Evolutionary conservation across 805 yeast species (phyloP).

Genomic region (Hanseniaspora hatyaiensis): DNA sequence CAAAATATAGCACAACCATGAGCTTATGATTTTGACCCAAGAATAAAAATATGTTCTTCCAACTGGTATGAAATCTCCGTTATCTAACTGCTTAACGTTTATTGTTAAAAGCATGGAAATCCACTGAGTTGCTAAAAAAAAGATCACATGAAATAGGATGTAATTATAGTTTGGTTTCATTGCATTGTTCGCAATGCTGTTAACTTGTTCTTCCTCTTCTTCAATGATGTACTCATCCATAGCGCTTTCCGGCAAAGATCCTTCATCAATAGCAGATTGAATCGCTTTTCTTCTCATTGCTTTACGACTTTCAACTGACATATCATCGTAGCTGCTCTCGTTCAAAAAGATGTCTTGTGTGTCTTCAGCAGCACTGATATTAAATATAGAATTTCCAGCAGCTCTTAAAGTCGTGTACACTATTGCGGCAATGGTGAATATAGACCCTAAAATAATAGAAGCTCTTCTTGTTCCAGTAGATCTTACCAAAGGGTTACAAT

Average conservation of each 20-base stretch:
- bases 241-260: conserved; percentile 88
- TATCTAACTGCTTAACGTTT: conserved; percentile 72
- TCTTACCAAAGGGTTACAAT: conserved; percentile 84
- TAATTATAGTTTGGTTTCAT: conserved; percentile 66
- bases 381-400: conserved; percentile 66
- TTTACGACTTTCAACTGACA: conserved; percentile 36
- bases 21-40: conserved; percentile 84
- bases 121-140: conserved; percentile 92
- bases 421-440: conserved; percentile 86
- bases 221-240: conserved; percentile 45
- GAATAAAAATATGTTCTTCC: conserved; percentile 93
- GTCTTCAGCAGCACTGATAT: conserved; percentile 30
- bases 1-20: conserved; percentile 80
- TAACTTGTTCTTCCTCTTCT: conserved; percentile 32
- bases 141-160: conserved; percentile 76
- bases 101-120: conserved; percentile 87
- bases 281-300: conserved; percentile 81
- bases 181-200: not conserved
- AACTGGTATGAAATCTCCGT: conserved; percentile 87
- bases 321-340: conserved; percentile 33
- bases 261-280: conserved; percentile 90
- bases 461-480: conserved; percentile 83
- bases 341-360: conserved; percentile 23
- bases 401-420: conserved; percentile 97
- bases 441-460: conserved; percentile 77